phyloP scores from a whole-genome alignment of 441 rosid genomes.

The Kokia cookei region DNA sequence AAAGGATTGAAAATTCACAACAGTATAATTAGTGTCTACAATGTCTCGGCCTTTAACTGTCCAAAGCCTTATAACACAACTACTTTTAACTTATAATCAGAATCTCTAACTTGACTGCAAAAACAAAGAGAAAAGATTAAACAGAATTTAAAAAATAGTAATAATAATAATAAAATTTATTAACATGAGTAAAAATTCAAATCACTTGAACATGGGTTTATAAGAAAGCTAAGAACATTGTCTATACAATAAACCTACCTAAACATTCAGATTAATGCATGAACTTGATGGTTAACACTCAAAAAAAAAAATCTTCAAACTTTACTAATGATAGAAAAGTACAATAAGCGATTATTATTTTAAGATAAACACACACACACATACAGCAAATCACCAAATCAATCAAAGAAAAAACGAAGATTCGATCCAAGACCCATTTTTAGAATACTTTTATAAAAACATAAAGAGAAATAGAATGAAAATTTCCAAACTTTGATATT shows the following conservation, averaged over 20 bases:
- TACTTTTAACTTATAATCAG: neutral
- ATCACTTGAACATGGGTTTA: neutral
- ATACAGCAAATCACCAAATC: neutral
- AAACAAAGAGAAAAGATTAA: neutral
- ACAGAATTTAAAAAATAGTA: neutral
- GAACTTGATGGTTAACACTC: neutral
- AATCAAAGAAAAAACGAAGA: neutral
- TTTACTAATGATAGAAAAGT: too few species aligned
- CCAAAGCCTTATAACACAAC: conserved; percentile 10
- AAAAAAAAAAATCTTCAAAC: too few species aligned
- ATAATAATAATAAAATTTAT: neutral
- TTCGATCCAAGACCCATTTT: neutral
- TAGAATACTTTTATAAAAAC: neutral
- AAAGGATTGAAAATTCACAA: neutral
- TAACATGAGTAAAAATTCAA: neutral
- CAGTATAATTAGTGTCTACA: neutral
- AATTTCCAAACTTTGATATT: neutral
- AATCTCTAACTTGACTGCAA: conserved; percentile 1
- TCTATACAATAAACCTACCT: neutral
- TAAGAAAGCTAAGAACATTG: neutral
- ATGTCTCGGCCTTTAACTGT: neutral
- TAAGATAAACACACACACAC: too few species aligned
- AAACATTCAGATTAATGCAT: neutral
- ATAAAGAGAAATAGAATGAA: neutral
- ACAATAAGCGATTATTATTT: too few species aligned